Conservation (phyloP, 78 protist genomes). For the Polysphondylium violaceum region DNA sequence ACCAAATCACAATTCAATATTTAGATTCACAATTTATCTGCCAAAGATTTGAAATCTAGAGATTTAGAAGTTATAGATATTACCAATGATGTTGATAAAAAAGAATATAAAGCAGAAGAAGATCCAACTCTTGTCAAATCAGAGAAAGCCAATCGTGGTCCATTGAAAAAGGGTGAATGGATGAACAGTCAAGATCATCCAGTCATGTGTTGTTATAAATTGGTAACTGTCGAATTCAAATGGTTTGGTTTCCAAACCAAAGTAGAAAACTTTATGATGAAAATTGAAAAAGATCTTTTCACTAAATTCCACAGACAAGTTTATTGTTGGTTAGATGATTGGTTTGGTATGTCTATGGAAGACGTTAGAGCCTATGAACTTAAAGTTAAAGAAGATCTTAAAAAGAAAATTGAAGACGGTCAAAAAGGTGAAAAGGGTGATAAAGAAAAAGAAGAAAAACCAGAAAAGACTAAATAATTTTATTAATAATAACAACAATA, state of each 20-base stretch:
- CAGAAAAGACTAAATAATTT: too few relatives aligned
- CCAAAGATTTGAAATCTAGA: conserved; percentile 59
- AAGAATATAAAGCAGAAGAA: conserved; percentile 84
- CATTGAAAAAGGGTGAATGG: conserved; percentile 70
- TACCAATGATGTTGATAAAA: conserved; percentile 50
- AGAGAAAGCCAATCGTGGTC: conserved; percentile 90
- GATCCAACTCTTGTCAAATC: conserved; percentile 87
- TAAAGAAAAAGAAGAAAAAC: too few relatives aligned
- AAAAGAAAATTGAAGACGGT: conserved; percentile 18
- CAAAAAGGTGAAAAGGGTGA: too few relatives aligned
- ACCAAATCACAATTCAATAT: not conserved
- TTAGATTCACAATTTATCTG: conserved; percentile 61
- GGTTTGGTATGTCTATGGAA: conserved; percentile 86
- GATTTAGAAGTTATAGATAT: conserved; percentile 43
- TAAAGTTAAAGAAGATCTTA: conserved; percentile 77
- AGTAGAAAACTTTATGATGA: conserved; percentile 88
- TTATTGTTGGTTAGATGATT: conserved; percentile 92
- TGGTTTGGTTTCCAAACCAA: conserved; percentile 87
- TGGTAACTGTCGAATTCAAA: conserved; percentile 83
- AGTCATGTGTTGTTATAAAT: conserved; percentile 87
- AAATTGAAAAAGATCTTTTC: conserved; percentile 60
- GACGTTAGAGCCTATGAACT: conserved; percentile 85
- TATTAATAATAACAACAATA: too few relatives aligned
- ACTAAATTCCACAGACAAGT: conserved; percentile 86
- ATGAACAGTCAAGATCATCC: conserved; percentile 39